phyloP scores from a whole-genome alignment of 1,139 yeast species.

The Chernovozyma aurita region DNA sequence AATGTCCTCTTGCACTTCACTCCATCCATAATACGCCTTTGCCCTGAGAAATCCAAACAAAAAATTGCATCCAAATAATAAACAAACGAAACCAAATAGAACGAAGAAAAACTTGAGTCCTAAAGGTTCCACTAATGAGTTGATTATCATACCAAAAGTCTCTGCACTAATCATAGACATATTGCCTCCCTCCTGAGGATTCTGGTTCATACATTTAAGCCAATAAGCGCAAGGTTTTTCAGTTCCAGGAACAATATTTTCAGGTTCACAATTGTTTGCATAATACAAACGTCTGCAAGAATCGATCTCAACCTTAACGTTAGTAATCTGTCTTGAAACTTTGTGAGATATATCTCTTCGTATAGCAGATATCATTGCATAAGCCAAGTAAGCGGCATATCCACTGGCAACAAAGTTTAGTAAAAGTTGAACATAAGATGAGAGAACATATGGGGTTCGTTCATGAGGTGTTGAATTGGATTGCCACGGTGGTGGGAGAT shows the following conservation, averaged over 20 bases:
- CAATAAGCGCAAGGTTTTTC: slow-evolving; percentile 54
- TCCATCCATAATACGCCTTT: slow-evolving; percentile 37
- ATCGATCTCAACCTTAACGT: slow-evolving; percentile 36
- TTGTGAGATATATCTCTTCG: slow-evolving; percentile 49
- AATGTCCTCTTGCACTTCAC: slow-evolving; percentile 3
- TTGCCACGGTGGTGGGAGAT: slow-evolving; percentile 51
- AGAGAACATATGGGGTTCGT: slow-evolving; percentile 45
- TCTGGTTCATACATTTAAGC: slow-evolving; percentile 59
- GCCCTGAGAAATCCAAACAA: slow-evolving; percentile 44
- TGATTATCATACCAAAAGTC: slow-evolving; percentile 58
- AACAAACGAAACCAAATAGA: slow-evolving; percentile 23
- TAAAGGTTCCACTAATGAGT: slow-evolving; percentile 61
- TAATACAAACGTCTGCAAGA: slow-evolving; percentile 48
- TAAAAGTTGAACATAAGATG: slow-evolving; percentile 55
- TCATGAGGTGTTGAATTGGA: slow-evolving; percentile 32
- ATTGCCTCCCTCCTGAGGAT: slow-evolving; percentile 39
- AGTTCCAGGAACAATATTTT: slow-evolving; percentile 54
- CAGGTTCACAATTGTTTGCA: slow-evolving; percentile 56
- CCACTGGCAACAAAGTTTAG: slow-evolving; percentile 44
- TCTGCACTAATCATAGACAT: slow-evolving; percentile 56
- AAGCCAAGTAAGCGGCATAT: slow-evolving; percentile 38
- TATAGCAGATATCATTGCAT: slow-evolving; percentile 42
- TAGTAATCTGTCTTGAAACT: slow-evolving; percentile 36
- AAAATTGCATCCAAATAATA: slow-evolving; percentile 36
- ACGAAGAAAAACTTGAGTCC: slow-evolving; percentile 52